Conservation (phyloP, 2,329 filamentous ascomycete species). For the Pyrenochaeta sp. region DNA sequence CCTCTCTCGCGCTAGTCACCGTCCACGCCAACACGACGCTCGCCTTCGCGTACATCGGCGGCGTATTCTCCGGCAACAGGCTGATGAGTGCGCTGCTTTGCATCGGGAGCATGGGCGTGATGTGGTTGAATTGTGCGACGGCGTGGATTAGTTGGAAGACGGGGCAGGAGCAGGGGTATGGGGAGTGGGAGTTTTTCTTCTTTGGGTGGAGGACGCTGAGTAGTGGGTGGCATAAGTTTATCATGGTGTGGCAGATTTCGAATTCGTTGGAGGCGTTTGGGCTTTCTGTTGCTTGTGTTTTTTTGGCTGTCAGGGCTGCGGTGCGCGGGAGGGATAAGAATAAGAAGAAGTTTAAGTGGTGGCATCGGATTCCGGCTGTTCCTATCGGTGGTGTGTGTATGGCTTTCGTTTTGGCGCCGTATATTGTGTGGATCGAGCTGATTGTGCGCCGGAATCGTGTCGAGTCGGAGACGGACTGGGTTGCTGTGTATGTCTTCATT, state of each 20-base stretch:
- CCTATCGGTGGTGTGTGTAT: not conserved
- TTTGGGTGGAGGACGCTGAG: not conserved
- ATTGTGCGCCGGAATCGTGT: not conserved
- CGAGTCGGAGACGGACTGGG: not conserved
- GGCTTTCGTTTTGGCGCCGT: not conserved
- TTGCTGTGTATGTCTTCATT: not conserved
- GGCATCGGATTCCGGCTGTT: not conserved
- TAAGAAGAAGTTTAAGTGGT: not conserved
- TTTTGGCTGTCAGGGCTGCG: not conserved
- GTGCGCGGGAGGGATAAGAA: not conserved
- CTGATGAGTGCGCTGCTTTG: not conserved
- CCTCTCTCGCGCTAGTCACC: not conserved
- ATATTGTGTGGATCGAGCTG: not conserved
- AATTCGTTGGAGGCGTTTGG: not conserved
- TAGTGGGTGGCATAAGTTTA: not conserved
- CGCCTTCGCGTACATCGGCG: not conserved
- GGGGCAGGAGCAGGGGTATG: not conserved
- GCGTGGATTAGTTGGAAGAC: slow-evolving; percentile 2
- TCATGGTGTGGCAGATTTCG: slow-evolving; percentile 1
- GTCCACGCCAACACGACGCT: slow-evolving; percentile 1
- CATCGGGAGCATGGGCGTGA: not conserved
- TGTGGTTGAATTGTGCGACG: not conserved
- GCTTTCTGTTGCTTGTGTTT: not conserved
- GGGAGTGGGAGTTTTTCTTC: not conserved
- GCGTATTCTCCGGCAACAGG: not conserved